Percentiles rank a stretch among this genome's conserved stretches.
phyloP scores from a whole-genome alignment of 768 basidiomycete genomes.

The Inosperma sp. region DNA sequence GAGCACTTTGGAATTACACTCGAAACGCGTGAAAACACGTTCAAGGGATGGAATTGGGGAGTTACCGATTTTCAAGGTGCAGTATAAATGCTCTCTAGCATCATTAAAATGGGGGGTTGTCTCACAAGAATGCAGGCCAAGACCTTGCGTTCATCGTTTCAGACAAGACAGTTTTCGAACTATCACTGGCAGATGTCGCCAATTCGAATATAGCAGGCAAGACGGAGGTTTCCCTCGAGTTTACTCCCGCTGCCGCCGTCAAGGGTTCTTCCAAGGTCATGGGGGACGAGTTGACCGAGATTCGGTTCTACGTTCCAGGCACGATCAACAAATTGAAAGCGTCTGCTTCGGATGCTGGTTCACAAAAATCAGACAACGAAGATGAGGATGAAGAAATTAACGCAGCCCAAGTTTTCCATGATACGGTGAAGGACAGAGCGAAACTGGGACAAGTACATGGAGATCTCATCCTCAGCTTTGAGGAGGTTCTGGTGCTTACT shows the following conservation, averaged over 20 bases:
- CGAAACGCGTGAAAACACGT: slow-evolving; percentile 79
- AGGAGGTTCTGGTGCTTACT: slow-evolving; percentile 90
- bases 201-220: slow-evolving; percentile 98
- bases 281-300: slow-evolving; percentile 90
- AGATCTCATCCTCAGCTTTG: slow-evolving; percentile 89
- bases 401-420: slow-evolving; percentile 96
- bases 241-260: slow-evolving; percentile 35
- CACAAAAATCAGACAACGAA: slow-evolving; percentile 68
- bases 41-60: slow-evolving; percentile 99
- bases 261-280: slow-evolving; percentile 39
- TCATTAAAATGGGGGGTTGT: slow-evolving; percentile 2
- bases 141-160: slow-evolving; percentile 90
- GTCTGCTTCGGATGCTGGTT: slow-evolving; percentile 64
- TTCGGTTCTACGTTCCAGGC: slow-evolving; percentile 94
- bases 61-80: slow-evolving; percentile 90
- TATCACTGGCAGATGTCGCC: slow-evolving; percentile 80
- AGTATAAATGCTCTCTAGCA: background rate
- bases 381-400: slow-evolving; percentile 79
- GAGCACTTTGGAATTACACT: slow-evolving; percentile 82
- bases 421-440: slow-evolving; percentile 92
- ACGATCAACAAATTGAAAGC: slow-evolving; percentile 53
- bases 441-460: slow-evolving; percentile 90
- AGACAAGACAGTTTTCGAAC: slow-evolving; percentile 83
- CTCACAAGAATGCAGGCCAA: slow-evolving; percentile 50
- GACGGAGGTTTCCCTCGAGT: slow-evolving; percentile 99